These are phyloP conservation scores for Botryotinia convoluta DNA, from an alignment of 2,329 filamentous ascomycete species.

Conservation along the genomic window DNA sequence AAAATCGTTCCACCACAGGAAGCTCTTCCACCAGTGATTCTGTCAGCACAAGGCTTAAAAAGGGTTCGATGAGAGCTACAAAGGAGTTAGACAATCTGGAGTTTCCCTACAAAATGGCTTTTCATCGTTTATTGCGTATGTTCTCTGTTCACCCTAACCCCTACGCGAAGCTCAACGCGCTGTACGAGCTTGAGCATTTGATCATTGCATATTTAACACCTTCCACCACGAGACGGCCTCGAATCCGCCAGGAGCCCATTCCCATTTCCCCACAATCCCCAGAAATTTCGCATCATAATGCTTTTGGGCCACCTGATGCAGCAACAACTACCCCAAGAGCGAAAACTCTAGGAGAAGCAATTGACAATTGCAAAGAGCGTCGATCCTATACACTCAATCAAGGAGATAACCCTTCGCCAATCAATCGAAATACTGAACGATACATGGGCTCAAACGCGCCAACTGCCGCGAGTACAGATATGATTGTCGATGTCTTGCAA, in stretches of 20 bases:
- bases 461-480: slow-evolving; percentile 42
- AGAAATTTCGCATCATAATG: slow-evolving; percentile 33
- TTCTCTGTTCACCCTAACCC: slow-evolving; percentile 91
- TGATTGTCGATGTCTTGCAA: slow-evolving; percentile 64
- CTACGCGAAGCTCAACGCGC: slow-evolving; percentile 75
- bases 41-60: slow-evolving; percentile 23
- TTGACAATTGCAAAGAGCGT: slow-evolving; percentile 67
- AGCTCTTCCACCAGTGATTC: slow-evolving; percentile 36
- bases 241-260: slow-evolving; percentile 33
- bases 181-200: slow-evolving; percentile 80
- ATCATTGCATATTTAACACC: slow-evolving; percentile 72
- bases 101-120: slow-evolving; percentile 80
- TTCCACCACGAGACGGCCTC: slow-evolving; percentile 41
- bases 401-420: slow-evolving; percentile 59
- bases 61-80: slow-evolving; percentile 23
- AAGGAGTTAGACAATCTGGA: slow-evolving; percentile 44
- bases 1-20: slow-evolving; percentile 31
- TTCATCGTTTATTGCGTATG: slow-evolving; percentile 74
- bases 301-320: slow-evolving; percentile 34
- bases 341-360: slow-evolving; percentile 61
- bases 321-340: slow-evolving; percentile 38
- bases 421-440: slow-evolving; percentile 73
- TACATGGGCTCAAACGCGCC: slow-evolving; percentile 55
- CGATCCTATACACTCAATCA: slow-evolving; percentile 55
- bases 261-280: slow-evolving; percentile 58